Evolutionary conservation across 1,139 yeast species (phyloP).

Genomic region (Yamadazyma mexicana): DNA sequence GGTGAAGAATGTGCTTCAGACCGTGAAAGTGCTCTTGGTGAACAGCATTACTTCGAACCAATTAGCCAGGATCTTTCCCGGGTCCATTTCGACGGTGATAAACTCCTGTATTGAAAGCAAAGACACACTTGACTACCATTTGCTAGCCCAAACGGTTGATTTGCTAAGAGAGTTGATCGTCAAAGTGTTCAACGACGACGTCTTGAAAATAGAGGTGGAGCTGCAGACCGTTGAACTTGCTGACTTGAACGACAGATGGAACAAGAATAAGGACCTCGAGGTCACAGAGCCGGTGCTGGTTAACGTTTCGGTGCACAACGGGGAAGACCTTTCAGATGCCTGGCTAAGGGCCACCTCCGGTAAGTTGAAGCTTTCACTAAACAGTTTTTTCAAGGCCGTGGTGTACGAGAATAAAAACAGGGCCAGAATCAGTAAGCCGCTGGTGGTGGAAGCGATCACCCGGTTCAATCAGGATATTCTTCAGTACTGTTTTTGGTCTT

Average conservation of each 20-base stretch:
- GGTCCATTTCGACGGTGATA: slow-evolving; percentile 34
- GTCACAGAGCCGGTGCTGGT: slow-evolving; percentile 10
- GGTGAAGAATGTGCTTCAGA: slow-evolving; percentile 12
- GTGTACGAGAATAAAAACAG: slow-evolving; percentile 17
- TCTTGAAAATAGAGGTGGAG: slow-evolving; percentile 18
- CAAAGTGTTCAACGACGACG: slow-evolving; percentile 30
- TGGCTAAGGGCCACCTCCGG: slow-evolving; percentile 69
- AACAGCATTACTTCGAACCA: slow-evolving; percentile 27
- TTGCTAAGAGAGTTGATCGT: slow-evolving; percentile 22
- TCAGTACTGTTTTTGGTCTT: slow-evolving; percentile 30
- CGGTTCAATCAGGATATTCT: slow-evolving; percentile 24
- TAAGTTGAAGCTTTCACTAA: slow-evolving; percentile 54
- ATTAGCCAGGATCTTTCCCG: slow-evolving; percentile 42
- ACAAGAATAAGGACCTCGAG: slow-evolving; percentile 8
- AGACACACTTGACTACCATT: slow-evolving; percentile 23
- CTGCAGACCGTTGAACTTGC: slow-evolving; percentile 11
- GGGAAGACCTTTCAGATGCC: slow-evolving; percentile 31
- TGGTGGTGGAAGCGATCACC: slow-evolving; percentile 23
- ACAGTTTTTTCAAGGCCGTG: slow-evolving; percentile 29
- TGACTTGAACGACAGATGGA: slow-evolving; percentile 23
- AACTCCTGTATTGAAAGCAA: slow-evolving; percentile 25
- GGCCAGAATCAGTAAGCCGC: slow-evolving; percentile 24
- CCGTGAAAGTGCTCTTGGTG: slow-evolving; percentile 17
- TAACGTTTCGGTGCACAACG: slow-evolving; percentile 8
- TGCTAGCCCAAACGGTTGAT: slow-evolving; percentile 24